phyloP scores from a whole-genome alignment of 2,329 filamentous ascomycete genomes.

The Phymatotrichopsis omnivora region DNA sequence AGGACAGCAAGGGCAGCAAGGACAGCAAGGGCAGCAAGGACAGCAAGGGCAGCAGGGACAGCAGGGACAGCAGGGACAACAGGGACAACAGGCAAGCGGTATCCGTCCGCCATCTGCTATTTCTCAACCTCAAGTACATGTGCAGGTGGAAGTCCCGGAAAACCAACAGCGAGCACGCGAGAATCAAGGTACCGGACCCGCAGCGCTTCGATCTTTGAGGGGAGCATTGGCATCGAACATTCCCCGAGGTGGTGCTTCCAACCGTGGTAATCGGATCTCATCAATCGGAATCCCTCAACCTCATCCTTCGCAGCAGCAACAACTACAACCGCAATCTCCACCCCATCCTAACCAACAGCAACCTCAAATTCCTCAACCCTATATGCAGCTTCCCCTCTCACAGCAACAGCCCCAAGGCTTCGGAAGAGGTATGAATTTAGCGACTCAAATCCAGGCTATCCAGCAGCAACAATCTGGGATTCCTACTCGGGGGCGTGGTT shows the following conservation, averaged over 20 bases:
- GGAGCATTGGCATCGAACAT: conserved; percentile 29
- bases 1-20: too few species aligned
- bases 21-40: too few species aligned
- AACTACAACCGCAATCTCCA: conserved; percentile 11
- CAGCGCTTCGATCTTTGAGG: conserved; percentile 27
- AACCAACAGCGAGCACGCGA: conserved; percentile 12
- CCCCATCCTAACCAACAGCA: conserved; percentile 15
- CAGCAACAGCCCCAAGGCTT: too few species aligned
- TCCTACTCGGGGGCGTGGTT: conserved; percentile 21
- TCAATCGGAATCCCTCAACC: too few species aligned
- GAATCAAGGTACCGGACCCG: conserved; percentile 26
- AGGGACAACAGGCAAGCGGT: conserved; percentile 17
- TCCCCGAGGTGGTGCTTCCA: conserved; percentile 26
- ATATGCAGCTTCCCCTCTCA: too few species aligned
- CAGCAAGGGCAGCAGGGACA: too few species aligned
- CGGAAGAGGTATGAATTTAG: background rate
- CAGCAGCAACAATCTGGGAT: conserved; percentile 7
- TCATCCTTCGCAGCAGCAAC: conserved; percentile 2
- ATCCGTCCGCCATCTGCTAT: conserved; percentile 8
- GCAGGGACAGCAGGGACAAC: too few species aligned
- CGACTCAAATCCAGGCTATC: background rate
- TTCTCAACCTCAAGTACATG: too few species aligned
- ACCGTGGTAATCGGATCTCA: conserved; percentile 20
- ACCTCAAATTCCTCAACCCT: conserved; percentile 16
- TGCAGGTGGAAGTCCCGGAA: too few species aligned